Evolutionary conservation across 2,329 filamentous ascomycete species (phyloP).

Genomic region (Fusarium oxysporum): DNA sequence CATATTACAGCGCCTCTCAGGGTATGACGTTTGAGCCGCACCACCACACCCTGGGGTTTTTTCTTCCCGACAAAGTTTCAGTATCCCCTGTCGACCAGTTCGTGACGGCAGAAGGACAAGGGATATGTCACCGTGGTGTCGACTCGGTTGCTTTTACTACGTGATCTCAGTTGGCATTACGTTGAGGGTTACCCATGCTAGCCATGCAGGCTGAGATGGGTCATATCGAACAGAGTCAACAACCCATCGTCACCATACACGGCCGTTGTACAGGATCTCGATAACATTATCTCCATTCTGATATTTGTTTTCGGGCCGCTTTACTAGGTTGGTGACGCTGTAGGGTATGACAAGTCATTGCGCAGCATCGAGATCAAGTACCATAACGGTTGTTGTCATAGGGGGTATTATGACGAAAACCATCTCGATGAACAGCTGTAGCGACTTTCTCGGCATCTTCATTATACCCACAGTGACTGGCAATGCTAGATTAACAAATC

Average conservation of each 20-base stretch:
- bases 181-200: background rate
- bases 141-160: background rate
- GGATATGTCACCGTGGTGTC: conserved; percentile 12
- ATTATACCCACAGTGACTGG: background rate
- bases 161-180: background rate
- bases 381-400: background rate
- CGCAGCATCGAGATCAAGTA: conserved; percentile 13
- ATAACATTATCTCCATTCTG: background rate
- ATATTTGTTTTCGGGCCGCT: background rate
- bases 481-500: background rate
- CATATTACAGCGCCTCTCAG: conserved; percentile 28
- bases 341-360: background rate
- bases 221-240: background rate
- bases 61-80: conserved; percentile 13
- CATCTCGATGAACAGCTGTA: background rate
- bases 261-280: conserved; percentile 4
- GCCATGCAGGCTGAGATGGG: background rate
- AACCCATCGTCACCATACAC: background rate
- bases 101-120: conserved; percentile 23
- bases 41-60: conserved; percentile 18
- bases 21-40: conserved; percentile 41
- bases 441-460: background rate
- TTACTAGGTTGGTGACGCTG: background rate
- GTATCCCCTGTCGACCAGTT: background rate
- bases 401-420: background rate